phyloP scores from a whole-genome alignment of 2,329 filamentous ascomycete species.

The Penicillium nordicum region DNA sequence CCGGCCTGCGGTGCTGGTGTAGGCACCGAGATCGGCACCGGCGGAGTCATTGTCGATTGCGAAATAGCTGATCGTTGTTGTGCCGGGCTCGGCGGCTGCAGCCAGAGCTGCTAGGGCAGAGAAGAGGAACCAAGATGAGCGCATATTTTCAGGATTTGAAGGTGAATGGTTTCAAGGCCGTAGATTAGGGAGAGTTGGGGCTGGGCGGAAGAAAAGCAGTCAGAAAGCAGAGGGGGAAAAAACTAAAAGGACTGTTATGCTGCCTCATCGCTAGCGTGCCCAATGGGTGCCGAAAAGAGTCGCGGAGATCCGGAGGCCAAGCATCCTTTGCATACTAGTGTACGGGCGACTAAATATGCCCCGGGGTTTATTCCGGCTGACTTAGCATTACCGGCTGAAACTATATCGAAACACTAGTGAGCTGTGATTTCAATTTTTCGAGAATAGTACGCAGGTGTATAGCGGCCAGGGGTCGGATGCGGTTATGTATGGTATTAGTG shows the following conservation, averaged over 20 bases:
- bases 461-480: too few relatives aligned
- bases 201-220: background rate
- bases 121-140: background rate
- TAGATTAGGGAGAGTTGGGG: background rate
- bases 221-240: background rate
- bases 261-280: background rate
- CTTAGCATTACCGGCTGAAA: too few relatives aligned
- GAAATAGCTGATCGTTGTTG: constrained; percentile 9
- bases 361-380: too few relatives aligned
- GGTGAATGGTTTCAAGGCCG: background rate
- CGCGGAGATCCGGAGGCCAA: background rate
- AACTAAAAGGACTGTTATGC: background rate
- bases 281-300: background rate
- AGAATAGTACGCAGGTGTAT: too few relatives aligned
- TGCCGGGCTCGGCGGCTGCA: background rate
- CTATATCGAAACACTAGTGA: too few relatives aligned
- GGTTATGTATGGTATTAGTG: too few relatives aligned
- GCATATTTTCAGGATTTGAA: constrained; percentile 1
- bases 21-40: background rate
- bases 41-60: background rate
- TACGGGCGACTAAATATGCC: too few relatives aligned
- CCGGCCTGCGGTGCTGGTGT: constrained; percentile 3
- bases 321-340: background rate
- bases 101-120: constrained; percentile 3
- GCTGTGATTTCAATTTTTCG: too few relatives aligned